These are phyloP conservation scores for Verbascum thapsus DNA, from an alignment of 257 asterid genomes.

Conservation along the genomic window DNA sequence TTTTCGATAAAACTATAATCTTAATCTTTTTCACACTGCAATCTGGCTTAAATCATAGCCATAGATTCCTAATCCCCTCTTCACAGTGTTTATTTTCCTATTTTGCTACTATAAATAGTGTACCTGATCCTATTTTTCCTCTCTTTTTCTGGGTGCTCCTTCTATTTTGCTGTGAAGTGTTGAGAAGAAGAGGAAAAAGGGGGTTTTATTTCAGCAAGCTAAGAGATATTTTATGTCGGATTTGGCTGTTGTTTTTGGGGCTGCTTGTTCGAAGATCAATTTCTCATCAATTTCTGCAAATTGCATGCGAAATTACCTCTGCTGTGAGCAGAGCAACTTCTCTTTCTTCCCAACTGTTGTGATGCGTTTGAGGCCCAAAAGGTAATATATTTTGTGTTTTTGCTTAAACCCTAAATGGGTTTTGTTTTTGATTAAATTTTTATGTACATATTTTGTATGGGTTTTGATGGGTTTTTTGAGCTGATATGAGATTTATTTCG, in stretches of 20 bases:
- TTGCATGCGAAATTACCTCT: too few species aligned
- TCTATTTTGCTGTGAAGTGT: too few species aligned
- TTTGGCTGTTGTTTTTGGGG: constrained; percentile 59
- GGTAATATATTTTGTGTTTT: constrained; percentile 52
- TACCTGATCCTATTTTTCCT: constrained; percentile 30
- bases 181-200: constrained; percentile 27
- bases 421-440: too few species aligned
- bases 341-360: constrained; percentile 57
- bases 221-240: constrained; percentile 77
- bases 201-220: too few species aligned
- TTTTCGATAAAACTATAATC: constrained; percentile 22
- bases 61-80: constrained; percentile 59
- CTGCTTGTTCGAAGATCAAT: constrained; percentile 62
- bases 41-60: constrained; percentile 50
- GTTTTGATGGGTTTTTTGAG: constrained; percentile 6
- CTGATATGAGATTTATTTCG: constrained; percentile 40
- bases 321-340: constrained; percentile 65
- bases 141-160: constrained; percentile 28
- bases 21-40: too few species aligned
- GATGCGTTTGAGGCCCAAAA: constrained; percentile 99
- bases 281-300: constrained; percentile 39
- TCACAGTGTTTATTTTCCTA: constrained; percentile 13
- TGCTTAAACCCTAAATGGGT: constrained; percentile 44
- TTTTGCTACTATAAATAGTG: constrained; percentile 35
- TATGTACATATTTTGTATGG: constrained; percentile 9